Evolutionary conservation across 108 stramenopile genomes (phyloP), one percentile per base, ranked within the genome.

Genomic region (Aureococcus anophagefferens): DNA sequence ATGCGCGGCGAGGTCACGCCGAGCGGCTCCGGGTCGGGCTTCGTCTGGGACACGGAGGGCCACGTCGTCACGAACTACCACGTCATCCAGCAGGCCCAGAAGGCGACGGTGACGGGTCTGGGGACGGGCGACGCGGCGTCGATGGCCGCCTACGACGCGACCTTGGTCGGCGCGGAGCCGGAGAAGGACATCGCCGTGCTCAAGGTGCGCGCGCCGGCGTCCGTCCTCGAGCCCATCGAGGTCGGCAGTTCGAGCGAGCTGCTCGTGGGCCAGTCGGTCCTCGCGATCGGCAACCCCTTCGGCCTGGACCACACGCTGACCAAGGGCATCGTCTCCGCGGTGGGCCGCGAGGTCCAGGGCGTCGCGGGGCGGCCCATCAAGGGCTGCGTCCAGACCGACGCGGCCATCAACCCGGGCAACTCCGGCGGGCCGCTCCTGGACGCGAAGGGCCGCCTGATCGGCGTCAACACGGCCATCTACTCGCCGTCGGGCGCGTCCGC

Each of bases 241-340:
- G 35, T 88, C 87, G 91, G 91, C 40, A 78, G 77, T 17, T 89
- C 89, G 0, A 72, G 79, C 16, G 77, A 86, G 66, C 74, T 94
- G 36, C 67, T 90, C 62, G 93, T 93, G 0, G 94, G 94, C 15
- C 94, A 95, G 75, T 68, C 79, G 35, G 79, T 93, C 0, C 73
- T 94, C 29, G 94, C 92, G 28, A 95, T 95, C 76, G 94, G 94
- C 4, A 95, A 93, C 81, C 92, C 94, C 31, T 95, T 95, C 71
- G 94, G 87, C 5, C 64, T 88, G 16, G 89, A 90, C 72, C 78
- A 87, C 68, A 87, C 89, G 11, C 67, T 90, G n/a, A 89, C 91
- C 0, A 85, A 74, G 25, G 94, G 94, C 15, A 83, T 96, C 4
- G 91, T 96, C 0, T 91, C 89, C 30, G 91, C 92, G 0, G 67